Evolutionary conservation across 495 filamentous ascomycete species (phyloP), one percentile per base, ranked within the genome.

Genomic region (Penicillium tannophilum): DNA sequence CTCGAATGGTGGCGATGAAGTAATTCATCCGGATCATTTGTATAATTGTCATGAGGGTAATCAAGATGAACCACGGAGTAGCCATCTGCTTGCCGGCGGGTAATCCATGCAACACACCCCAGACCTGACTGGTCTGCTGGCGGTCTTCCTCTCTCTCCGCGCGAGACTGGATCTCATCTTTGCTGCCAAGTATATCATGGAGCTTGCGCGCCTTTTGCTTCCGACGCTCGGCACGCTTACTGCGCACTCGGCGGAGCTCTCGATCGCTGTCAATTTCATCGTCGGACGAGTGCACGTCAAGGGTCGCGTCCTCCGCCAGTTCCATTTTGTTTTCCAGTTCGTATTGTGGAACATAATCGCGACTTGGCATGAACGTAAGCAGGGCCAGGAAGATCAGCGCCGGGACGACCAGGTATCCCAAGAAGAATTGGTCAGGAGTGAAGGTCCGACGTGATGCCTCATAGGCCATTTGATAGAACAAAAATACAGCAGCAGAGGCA

Each of bases 21-120:
- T 92, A 98, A 74, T 98, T 98, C 77, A 97, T 97, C 11, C 93
- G 86, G 1, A 89, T 87, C 93, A 96, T 96, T 67, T 95, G 92
- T n/a, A 96, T 64, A n/a, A 94, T 83, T 1, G 93, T 97, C 76
- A 97, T 94, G 16, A 93, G 67, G 7, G 90, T 89, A 62, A 97
- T 93, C 35, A 97, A 76, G n/a, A 93, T 76, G 64, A 96, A 98
- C 93, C 93, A 98, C 4, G 88, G 89, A 3, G 86, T 88, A 14
- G 68, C 70, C 75, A 98, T 92, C 73, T 98, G 93, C 62, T 89
- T 75, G 33, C 76, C 65, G 0, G 90, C 90, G 3, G 88, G 80
- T 23, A 80, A 77, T 12, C 88, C 88, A 67, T 98, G 93, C 72
- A 97, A 82, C 11, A 88, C 88, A 47, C 93, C 93, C 90, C 90